A percentile compares a stretch with the other conserved stretches of the same genome.
Conservation (phyloP, 2,329 filamentous ascomycete genomes). For the Cladosporium sp. region DNA sequence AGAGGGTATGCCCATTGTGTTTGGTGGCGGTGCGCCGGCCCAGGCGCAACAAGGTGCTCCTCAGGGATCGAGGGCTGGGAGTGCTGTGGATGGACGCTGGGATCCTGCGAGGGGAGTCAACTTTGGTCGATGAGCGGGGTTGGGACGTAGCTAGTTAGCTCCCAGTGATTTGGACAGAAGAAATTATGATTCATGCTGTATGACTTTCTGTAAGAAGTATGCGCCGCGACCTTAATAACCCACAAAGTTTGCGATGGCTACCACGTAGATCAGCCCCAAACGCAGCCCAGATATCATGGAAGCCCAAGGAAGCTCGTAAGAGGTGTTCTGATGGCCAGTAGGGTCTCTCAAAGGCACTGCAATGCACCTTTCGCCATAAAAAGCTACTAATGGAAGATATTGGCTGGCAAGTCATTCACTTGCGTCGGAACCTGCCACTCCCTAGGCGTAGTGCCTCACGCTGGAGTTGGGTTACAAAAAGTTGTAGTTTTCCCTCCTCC, state of each 20-base stretch:
- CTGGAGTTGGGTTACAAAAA: not conserved
- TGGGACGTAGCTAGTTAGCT: too few species aligned
- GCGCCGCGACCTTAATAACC: not conserved
- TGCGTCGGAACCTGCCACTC: not conserved
- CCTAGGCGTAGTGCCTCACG: not conserved
- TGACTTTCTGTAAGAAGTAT: not conserved
- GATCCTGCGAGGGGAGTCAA: constrained; percentile 34
- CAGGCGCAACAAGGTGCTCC: constrained; percentile 10
- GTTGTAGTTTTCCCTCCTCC: not conserved
- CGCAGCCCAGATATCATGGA: not conserved
- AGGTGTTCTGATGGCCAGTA: too few species aligned
- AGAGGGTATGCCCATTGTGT: constrained; percentile 40
- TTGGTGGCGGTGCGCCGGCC: constrained; percentile 25
- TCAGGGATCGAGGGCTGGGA: constrained; percentile 9
- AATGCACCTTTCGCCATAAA: too few species aligned
- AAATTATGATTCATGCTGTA: not conserved
- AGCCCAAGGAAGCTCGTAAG: too few species aligned
- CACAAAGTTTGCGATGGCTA: not conserved
- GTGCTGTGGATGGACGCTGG: constrained; percentile 30
- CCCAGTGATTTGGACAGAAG: not conserved
- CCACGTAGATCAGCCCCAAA: not conserved
- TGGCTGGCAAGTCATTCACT: not conserved
- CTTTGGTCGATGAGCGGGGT: constrained; percentile 23
- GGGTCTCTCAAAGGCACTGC: too few species aligned
- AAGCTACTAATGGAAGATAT: too few species aligned